phyloP scores from a whole-genome alignment of 2,329 filamentous ascomycete species.

The Fusarium tjaetaba region DNA sequence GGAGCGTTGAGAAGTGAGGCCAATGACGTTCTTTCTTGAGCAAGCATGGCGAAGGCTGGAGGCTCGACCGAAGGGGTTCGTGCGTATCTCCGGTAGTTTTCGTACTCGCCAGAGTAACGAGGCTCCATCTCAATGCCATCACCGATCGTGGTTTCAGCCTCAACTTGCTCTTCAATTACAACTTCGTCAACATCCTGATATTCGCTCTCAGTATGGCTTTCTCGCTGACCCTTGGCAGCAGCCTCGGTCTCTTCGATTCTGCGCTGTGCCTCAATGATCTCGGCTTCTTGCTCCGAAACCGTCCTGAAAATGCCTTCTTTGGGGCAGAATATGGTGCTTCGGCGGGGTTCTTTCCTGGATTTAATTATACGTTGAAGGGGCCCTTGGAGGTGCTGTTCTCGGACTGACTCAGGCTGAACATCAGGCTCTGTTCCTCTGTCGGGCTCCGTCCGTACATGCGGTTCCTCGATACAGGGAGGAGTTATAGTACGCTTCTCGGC shows the following conservation, averaged over 20 bases:
- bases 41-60: conserved; percentile 65
- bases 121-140: conserved; percentile 41
- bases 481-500: conserved; percentile 30
- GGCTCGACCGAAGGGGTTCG: conserved; percentile 71
- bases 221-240: conserved; percentile 20
- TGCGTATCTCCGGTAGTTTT: conserved; percentile 57
- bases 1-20: conserved; percentile 70
- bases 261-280: conserved; percentile 52
- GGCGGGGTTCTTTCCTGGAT: conserved; percentile 55
- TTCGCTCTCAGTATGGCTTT: not conserved
- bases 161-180: conserved; percentile 20
- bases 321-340: conserved; percentile 67
- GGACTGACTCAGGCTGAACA: not conserved
- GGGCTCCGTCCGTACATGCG: conserved; percentile 4
- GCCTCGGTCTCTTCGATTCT: conserved; percentile 36
- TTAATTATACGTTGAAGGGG: conserved; percentile 35
- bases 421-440: conserved; percentile 16
- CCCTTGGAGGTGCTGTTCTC: conserved; percentile 41
- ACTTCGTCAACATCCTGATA: conserved; percentile 18
- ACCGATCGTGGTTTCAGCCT: conserved; percentile 34
- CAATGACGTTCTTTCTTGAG: conserved; percentile 66
- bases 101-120: conserved; percentile 48
- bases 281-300: conserved; percentile 64
- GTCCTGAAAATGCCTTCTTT: conserved; percentile 72
- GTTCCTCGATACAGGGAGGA: conserved; percentile 37